phyloP scores from a whole-genome alignment of 2,329 filamentous ascomycete genomes.

The Colletotrichum truncatum region DNA sequence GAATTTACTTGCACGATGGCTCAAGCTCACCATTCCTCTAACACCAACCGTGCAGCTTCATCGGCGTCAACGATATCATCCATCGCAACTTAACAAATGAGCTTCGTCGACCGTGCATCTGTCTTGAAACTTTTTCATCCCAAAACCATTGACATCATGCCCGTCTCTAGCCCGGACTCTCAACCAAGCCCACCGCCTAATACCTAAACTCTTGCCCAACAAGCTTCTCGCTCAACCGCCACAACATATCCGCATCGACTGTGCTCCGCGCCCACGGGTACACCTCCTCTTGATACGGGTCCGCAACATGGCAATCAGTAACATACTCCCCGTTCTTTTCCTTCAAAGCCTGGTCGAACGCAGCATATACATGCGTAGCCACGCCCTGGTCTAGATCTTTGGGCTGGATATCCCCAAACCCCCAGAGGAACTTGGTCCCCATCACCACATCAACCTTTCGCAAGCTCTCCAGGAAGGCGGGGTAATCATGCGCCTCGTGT shows the following conservation, averaged over 20 bases:
- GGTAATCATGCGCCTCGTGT: conserved; percentile 11
- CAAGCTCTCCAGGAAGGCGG: not conserved
- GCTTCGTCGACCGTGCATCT: not conserved
- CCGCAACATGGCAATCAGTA: conserved; percentile 11
- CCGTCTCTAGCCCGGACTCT: not conserved
- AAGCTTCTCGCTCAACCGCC: conserved; percentile 29
- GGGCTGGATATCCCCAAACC: not conserved
- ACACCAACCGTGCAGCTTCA: not conserved
- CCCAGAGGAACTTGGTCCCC: conserved; percentile 20
- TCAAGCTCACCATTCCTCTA: not conserved
- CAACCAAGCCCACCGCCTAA: not conserved
- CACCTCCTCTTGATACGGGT: conserved; percentile 26
- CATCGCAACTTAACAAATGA: not conserved
- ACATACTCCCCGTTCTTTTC: conserved; percentile 22
- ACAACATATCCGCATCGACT: conserved; percentile 25
- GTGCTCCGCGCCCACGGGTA: conserved; percentile 15
- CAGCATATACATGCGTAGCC: conserved; percentile 24
- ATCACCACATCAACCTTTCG: conserved; percentile 1
- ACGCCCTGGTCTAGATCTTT: conserved; percentile 21
- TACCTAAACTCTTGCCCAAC: conserved; percentile 26
- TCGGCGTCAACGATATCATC: not conserved
- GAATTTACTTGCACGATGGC: too few species aligned
- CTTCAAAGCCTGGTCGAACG: conserved; percentile 13
- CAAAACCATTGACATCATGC: not conserved
- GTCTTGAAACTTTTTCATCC: not conserved